Conservation (phyloP, 2,329 filamentous ascomycete genomes). For the Calcarisporium arbuscula region DNA sequence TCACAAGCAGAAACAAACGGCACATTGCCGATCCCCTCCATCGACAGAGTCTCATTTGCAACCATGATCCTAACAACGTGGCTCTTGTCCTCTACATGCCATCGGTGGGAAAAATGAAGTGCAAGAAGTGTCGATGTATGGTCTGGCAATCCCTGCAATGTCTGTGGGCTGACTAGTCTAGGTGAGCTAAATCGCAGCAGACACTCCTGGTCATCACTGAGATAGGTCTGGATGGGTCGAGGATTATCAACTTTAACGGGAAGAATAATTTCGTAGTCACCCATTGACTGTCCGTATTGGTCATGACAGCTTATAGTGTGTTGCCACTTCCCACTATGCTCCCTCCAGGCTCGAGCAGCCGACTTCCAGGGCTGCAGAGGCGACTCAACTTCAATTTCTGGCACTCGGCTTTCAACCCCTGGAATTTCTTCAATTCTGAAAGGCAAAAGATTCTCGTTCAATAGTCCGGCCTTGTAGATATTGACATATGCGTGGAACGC, state of each 20-base stretch:
- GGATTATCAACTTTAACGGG: constrained; percentile 35
- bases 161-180: constrained; percentile 13
- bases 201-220: constrained; percentile 30
- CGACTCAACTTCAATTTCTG: constrained; percentile 28
- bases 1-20: constrained; percentile 21
- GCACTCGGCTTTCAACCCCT: constrained; percentile 29
- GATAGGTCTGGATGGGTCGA: constrained; percentile 31
- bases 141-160: constrained; percentile 21
- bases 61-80: constrained; percentile 38
- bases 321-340: constrained; percentile 12
- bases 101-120: constrained; percentile 43
- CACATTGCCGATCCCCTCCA: constrained; percentile 23
- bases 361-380: constrained; percentile 41
- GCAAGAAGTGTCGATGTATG: constrained; percentile 40
- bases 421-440: constrained; percentile 35
- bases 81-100: constrained; percentile 27
- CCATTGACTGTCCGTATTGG: constrained; percentile 20
- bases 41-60: constrained; percentile 15
- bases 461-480: constrained; percentile 62
- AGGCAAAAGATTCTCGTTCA: constrained; percentile 76
- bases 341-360: constrained; percentile 37
- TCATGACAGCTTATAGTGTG: constrained; percentile 29
- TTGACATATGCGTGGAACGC: constrained; percentile 72
- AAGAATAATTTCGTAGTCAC: constrained; percentile 36
- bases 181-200: constrained; percentile 16